phyloP scores from a whole-genome alignment of 2,329 filamentous ascomycete genomes.

The Fusarium phyllophilum region DNA sequence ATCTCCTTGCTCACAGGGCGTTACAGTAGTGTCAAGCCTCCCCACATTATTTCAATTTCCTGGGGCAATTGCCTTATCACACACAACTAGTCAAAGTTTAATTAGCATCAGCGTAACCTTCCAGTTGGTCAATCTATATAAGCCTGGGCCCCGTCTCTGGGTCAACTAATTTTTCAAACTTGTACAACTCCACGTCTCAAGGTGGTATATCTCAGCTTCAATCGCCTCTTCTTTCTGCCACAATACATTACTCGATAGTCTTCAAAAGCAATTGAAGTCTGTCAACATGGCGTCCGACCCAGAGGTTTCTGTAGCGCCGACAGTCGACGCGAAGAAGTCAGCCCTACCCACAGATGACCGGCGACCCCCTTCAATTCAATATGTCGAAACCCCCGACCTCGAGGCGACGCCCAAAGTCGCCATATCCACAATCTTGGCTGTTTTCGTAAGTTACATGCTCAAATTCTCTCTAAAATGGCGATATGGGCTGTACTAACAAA shows the following conservation, averaged over 20 bases:
- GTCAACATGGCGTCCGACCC: not conserved
- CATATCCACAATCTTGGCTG: conserved; percentile 6
- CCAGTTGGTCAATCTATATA: not conserved
- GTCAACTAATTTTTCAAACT: not conserved
- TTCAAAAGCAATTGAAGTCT: not conserved
- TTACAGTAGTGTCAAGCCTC: not conserved
- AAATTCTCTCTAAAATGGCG: accelerated
- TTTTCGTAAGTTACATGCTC: not conserved
- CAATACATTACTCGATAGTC: not conserved
- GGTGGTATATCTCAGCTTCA: not conserved
- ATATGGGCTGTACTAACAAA: not conserved
- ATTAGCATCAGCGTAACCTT: not conserved
- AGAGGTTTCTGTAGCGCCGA: not conserved
- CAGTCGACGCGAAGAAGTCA: not conserved
- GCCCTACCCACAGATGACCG: not conserved
- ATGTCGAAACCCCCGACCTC: not conserved
- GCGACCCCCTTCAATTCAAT: not conserved
- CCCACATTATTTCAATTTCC: not conserved
- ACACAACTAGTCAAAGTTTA: not conserved
- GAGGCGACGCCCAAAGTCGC: conserved; percentile 2
- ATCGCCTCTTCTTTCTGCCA: not conserved
- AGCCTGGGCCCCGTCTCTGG: not conserved
- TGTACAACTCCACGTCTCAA: not conserved
- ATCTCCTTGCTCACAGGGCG: not conserved
- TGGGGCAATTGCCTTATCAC: not conserved